Percentiles rank a stretch among this genome's conserved stretches.
These are phyloP conservation scores for Typha latifolia DNA, from an alignment of 176 grass and related monocot species.

Conservation along the genomic window DNA sequence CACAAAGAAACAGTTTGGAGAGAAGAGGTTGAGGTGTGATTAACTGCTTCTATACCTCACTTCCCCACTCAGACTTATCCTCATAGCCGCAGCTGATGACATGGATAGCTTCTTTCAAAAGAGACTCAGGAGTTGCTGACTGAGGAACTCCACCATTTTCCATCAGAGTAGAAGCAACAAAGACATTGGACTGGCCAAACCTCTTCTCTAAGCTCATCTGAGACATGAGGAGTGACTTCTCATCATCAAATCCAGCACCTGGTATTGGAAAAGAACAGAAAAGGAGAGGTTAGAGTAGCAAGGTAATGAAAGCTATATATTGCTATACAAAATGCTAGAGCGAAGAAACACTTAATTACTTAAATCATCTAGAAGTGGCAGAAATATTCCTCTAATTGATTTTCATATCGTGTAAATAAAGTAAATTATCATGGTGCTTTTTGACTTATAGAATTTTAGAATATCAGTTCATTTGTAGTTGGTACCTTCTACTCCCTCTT, in stretches of 20 bases:
- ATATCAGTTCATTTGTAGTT: conserved; percentile 9
- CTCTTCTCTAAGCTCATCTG: conserved; percentile 97
- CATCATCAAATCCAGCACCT: conserved; percentile 92
- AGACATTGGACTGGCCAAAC: conserved; percentile 90
- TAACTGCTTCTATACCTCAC: conserved; percentile 44
- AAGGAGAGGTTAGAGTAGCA: neutral
- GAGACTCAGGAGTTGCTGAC: conserved; percentile 89
- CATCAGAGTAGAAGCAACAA: conserved; percentile 94
- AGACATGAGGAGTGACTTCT: conserved; percentile 93
- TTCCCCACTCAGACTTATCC: conserved; percentile 91
- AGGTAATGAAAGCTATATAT: neutral
- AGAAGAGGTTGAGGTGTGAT: neutral
- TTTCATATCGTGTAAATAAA: neutral
- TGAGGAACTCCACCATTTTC: conserved; percentile 95
- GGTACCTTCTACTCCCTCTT: conserved; percentile 94
- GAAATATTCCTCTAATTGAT: neutral
- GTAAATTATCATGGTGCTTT: neutral
- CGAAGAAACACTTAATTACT: neutral
- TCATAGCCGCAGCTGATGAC: conserved; percentile 99
- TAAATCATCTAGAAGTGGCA: neutral
- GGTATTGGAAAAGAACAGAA: conserved; percentile 14
- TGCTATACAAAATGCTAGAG: neutral
- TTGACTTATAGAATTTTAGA: neutral
- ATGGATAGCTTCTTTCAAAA: conserved; percentile 98
- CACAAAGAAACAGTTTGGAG: neutral